A percentile compares a stretch with the other conserved stretches of the same genome.
Evolutionary conservation across 192 early-diverging fungal species (phyloP).

Genomic region (Allomyces javanicus): DNA sequence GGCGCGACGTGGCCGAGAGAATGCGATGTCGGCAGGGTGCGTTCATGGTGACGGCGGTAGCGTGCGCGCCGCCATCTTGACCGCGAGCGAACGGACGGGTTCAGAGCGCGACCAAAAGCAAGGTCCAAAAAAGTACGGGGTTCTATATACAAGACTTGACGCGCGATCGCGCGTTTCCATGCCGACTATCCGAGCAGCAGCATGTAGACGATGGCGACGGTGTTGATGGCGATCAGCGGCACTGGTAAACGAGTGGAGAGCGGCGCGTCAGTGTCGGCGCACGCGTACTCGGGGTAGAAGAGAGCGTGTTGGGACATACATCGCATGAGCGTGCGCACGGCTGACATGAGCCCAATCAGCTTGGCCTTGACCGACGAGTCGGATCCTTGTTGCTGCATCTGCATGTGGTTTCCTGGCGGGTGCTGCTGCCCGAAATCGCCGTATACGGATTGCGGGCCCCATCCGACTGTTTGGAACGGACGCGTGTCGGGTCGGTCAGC

Average conservation of each 20-base stretch:
- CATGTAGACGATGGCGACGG: conserved; percentile 61
- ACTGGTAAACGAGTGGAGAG: conserved; percentile 19
- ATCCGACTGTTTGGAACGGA: conserved; percentile 35
- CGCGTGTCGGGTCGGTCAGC: background rate
- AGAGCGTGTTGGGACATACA: conserved; percentile 23
- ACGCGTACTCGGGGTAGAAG: background rate
- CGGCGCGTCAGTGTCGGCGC: background rate
- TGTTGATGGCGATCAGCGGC: conserved; percentile 61
- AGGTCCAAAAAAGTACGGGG: too few species aligned
- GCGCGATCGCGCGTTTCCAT: background rate
- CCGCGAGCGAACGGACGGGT: too few species aligned
- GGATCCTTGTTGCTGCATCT: conserved; percentile 13
- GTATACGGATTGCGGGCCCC: conserved; percentile 8
- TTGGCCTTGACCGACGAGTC: conserved; percentile 53
- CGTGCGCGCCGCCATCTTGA: too few species aligned
- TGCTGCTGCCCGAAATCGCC: background rate
- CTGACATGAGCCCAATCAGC: conserved; percentile 71
- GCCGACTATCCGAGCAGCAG: conserved; percentile 50
- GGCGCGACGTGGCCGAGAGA: too few species aligned
- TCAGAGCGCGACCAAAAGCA: too few species aligned
- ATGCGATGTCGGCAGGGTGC: too few species aligned
- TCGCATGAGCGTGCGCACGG: conserved; percentile 71
- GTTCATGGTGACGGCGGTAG: too few species aligned
- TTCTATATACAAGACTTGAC: too few species aligned
- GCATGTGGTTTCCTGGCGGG: background rate